Percentiles rank a stretch among this genome's conserved stretches.
phyloP scores from a whole-genome alignment of 345 rosid species.

The Gossypium herbaceum region DNA sequence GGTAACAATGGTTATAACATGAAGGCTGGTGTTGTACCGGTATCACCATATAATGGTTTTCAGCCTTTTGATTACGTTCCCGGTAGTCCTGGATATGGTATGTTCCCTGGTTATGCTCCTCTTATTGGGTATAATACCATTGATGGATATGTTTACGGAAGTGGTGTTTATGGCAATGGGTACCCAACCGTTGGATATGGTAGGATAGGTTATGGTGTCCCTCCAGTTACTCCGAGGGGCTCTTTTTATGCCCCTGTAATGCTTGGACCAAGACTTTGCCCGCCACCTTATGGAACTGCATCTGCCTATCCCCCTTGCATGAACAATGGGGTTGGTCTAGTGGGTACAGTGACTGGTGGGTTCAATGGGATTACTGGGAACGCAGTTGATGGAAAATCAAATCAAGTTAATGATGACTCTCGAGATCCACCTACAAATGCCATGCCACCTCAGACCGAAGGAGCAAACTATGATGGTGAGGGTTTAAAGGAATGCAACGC shows the following conservation, averaged over 20 bases:
- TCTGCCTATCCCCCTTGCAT: constrained; percentile 34
- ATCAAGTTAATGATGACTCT: constrained; percentile 5
- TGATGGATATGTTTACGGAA: constrained; percentile 35
- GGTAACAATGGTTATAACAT: constrained; percentile 15
- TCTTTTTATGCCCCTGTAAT: constrained; percentile 38
- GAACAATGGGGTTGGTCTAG: constrained; percentile 29
- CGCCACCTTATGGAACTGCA: constrained; percentile 26
- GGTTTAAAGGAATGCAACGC: constrained; percentile 17
- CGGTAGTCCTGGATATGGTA: constrained; percentile 33
- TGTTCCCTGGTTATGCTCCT: constrained; percentile 24
- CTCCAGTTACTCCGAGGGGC: constrained; percentile 29
- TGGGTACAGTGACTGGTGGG: constrained; percentile 20
- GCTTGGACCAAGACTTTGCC: constrained; percentile 30
- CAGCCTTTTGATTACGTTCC: constrained; percentile 27
- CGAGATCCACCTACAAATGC: constrained; percentile 7
- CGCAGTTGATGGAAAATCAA: constrained; percentile 25
- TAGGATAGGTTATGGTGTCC: constrained; percentile 25
- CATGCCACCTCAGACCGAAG: constrained; percentile 21
- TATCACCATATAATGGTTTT: constrained; percentile 15
- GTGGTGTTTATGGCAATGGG: constrained; percentile 29
- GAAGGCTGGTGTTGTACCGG: constrained; percentile 12
- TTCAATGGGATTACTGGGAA: constrained; percentile 24
- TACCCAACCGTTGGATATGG: constrained; percentile 35
- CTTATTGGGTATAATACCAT: constrained; percentile 26
- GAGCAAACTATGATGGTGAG: constrained; percentile 22